Evolutionary conservation across 768 basidiomycete genomes (phyloP), one percentile per base, ranked within the genome.

Genomic region (Lactarius psammicola): DNA sequence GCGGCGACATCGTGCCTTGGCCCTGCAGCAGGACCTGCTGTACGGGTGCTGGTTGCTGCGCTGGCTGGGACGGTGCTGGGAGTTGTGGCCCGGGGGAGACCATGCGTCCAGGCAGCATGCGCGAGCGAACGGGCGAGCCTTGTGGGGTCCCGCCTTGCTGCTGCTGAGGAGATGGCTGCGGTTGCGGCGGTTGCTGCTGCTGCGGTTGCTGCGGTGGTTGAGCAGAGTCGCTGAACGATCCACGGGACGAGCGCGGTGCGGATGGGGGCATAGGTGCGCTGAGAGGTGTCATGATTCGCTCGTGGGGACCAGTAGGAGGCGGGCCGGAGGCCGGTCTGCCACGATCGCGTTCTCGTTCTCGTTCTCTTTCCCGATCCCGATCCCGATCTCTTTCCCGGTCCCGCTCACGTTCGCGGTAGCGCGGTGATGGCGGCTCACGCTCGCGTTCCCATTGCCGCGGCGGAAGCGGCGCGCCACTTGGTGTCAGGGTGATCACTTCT

Each of bases 281-380:
- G 62, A 75, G 73, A 8, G 75, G 74, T 8, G 74, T 73, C 67
- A 75, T 71, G 56, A 72, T 53, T 26, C 74, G 74, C 26, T 77
- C 76, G 40, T 74, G 73, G 18, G 70, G 67, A 13, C 72, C 70
- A 56, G 69, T 56, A 8, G 67, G 70, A 15, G 69, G 66, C 55
- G 73, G 71, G 34, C 71, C 71, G 40, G 69, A 60, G 28, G 70
- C 67, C 15, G 67, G 67, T 26, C 67, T 60, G 11, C 65, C 69
- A 18, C 68, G 68, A 15, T 67, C 65, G 46, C 65, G 59, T 56
- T 51, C 54, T 18, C 56, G 30, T n/a, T 44, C 44, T 10, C 31
- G 46, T 33, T 60, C 62, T 64, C 63, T 69, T 30, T 63, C 62
- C 26, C 42, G 71, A 17, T 67, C 70, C 40, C 74, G 71, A 17